Evolutionary conservation across 1,284 basidiomycete genomes (phyloP).

Genomic region (Tilletiaria anomala): DNA sequence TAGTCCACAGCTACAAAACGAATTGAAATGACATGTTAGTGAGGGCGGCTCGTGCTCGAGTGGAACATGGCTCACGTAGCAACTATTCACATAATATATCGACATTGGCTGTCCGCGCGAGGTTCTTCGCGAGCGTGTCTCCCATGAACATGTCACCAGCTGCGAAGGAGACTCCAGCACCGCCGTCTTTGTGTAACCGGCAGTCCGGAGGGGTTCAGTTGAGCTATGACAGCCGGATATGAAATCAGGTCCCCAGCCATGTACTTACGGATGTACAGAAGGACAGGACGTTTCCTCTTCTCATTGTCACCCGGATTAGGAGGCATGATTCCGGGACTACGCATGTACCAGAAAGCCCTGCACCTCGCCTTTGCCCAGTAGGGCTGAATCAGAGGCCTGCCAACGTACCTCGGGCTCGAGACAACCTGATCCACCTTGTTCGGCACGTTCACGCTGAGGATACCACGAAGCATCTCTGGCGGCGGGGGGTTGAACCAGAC

Average conservation of each 20-base stretch:
- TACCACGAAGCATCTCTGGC: constrained; percentile 22
- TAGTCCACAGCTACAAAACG: constrained; percentile 37
- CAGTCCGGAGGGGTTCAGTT: too few species aligned
- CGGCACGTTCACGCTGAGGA: constrained; percentile 29
- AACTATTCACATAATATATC: constrained; percentile 35
- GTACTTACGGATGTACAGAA: constrained; percentile 37
- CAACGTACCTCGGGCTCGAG: constrained; percentile 13
- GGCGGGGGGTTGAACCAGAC: constrained; percentile 32
- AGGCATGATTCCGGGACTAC: constrained; percentile 11
- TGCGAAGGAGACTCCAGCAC: constrained; percentile 31
- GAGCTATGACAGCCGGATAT: too few species aligned
- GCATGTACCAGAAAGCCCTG: constrained; percentile 32
- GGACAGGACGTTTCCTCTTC: constrained; percentile 13
- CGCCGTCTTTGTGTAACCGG: too few species aligned
- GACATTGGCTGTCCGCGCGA: constrained; percentile 16
- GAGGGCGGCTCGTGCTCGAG: too few species aligned
- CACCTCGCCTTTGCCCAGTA: constrained; percentile 28
- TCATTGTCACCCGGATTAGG: constrained; percentile 9
- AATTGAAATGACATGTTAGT: too few species aligned
- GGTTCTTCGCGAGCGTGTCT: constrained; percentile 19
- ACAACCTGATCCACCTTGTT: too few species aligned
- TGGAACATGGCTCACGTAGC: too few species aligned
- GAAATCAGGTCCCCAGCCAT: too few species aligned
- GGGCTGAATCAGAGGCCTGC: constrained; percentile 27
- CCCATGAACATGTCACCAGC: constrained; percentile 35